Conservation (phyloP, 169 alveolate genomes). For the Cryptosporidium parvum region DNA sequence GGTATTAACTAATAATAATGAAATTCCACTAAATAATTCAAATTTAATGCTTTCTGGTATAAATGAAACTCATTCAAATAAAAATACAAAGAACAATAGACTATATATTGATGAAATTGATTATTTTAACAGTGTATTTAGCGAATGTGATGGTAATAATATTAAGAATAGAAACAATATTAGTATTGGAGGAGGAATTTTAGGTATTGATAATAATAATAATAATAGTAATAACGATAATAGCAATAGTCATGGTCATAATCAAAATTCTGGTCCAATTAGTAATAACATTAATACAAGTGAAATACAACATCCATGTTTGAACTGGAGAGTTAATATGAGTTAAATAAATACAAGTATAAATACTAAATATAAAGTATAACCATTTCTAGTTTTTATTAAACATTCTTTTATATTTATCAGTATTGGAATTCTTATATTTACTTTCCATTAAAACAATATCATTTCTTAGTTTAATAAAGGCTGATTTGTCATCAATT, state of each 20-base stretch:
- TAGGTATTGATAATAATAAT: not conserved
- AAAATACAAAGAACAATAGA: not conserved
- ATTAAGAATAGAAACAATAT: not conserved
- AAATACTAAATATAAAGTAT: not conserved
- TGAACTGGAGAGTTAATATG: conserved; percentile 40
- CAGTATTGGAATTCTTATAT: conserved; percentile 17
- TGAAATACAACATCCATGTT: conserved; percentile 56
- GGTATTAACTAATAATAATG: not conserved
- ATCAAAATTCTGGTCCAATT: not conserved
- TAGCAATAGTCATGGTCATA: not conserved
- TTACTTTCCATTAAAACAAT: conserved; percentile 25
- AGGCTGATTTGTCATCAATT: not conserved
- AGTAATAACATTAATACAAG: not conserved
- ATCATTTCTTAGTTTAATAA: conserved; percentile 33
- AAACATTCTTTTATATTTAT: conserved; percentile 30
- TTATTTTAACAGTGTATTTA: conserved; percentile 8
- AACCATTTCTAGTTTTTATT: not conserved
- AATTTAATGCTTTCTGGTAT: not conserved
- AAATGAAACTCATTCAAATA: not conserved
- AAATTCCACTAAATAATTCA: not conserved
- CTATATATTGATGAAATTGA: conserved; percentile 3
- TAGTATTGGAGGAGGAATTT: conserved; percentile 3
- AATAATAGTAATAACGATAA: not conserved
- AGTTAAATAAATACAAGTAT: not conserved
- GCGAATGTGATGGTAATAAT: not conserved